Percentiles rank a stretch among this genome's conserved stretches.
Evolutionary conservation across 164 flowering plant genomes (phyloP).

Genomic region (Kalanchoe fedtschenkoi): DNA sequence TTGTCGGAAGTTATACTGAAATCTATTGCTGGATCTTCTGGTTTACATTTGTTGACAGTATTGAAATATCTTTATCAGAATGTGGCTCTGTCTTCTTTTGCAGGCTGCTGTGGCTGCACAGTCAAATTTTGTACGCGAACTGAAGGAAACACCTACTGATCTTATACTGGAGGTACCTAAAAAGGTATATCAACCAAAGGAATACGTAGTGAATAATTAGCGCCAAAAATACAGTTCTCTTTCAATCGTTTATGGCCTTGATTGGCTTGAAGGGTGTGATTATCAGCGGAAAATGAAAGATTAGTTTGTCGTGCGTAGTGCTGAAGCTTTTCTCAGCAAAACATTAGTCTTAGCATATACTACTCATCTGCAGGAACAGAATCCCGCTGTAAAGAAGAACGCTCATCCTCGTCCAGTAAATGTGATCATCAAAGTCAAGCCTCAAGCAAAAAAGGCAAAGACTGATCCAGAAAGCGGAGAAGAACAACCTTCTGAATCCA

Average conservation of each 20-base stretch:
- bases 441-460: constrained; percentile 72
- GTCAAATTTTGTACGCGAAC: constrained; percentile 31
- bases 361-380: constrained; percentile 32
- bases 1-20: not conserved
- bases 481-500: constrained; percentile 12
- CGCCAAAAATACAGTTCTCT: not conserved
- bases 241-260: not conserved
- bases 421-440: constrained; percentile 60
- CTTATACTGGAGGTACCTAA: constrained; percentile 13
- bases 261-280: not conserved
- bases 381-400: constrained; percentile 38
- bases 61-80: not conserved
- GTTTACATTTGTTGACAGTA: not conserved
- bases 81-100: constrained; percentile 5
- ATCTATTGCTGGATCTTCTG: not conserved
- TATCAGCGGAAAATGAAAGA: not conserved
- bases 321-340: too few relatives aligned
- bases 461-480: constrained; percentile 19
- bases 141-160: constrained; percentile 42
- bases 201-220: not conserved
- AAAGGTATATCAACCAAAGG: not conserved
- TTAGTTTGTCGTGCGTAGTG: not conserved
- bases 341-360: not conserved
- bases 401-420: constrained; percentile 38
- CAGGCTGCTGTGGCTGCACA: constrained; percentile 57